A percentile compares a stretch with the other conserved stretches of the same genome.
Evolutionary conservation across 306 rosid species (phyloP).

Genomic region (Trichosanthes cucumerina): DNA sequence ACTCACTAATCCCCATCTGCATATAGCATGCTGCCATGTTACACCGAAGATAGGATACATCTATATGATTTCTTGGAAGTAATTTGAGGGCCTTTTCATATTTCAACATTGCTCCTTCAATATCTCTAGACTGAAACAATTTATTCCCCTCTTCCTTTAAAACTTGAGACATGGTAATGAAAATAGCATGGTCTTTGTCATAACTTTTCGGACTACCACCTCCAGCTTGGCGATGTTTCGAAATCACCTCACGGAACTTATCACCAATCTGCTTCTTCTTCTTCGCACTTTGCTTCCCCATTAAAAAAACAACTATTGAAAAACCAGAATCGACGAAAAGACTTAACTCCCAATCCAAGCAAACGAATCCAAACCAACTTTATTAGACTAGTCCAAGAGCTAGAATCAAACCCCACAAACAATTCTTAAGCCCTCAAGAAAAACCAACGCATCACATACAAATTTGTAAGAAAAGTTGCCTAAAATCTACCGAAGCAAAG

Average conservation of each 20-base stretch:
- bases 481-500: background rate
- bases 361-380: background rate
- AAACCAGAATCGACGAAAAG: background rate
- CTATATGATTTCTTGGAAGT: slow-evolving; percentile 69
- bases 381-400: background rate
- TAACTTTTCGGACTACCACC: slow-evolving; percentile 26
- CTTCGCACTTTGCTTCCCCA: slow-evolving; percentile 57
- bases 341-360: background rate
- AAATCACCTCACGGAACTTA: slow-evolving; percentile 27
- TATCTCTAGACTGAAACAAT: slow-evolving; percentile 70
- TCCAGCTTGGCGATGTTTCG: slow-evolving; percentile 27
- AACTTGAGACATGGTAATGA: slow-evolving; percentile 54
- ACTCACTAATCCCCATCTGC: slow-evolving; percentile 84
- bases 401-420: background rate
- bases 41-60: slow-evolving; percentile 76
- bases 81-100: slow-evolving; percentile 75
- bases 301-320: slow-evolving; percentile 13
- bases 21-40: slow-evolving; percentile 87
- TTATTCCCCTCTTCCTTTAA: slow-evolving; percentile 86
- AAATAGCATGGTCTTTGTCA: slow-evolving; percentile 49
- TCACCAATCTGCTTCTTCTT: slow-evolving; percentile 49
- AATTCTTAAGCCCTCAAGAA: background rate
- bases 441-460: background rate
- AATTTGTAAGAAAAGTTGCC: background rate
- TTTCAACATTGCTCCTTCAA: slow-evolving; percentile 61